phyloP scores from a whole-genome alignment of 495 filamentous ascomycete genomes.

The Penicillium argentinense region DNA sequence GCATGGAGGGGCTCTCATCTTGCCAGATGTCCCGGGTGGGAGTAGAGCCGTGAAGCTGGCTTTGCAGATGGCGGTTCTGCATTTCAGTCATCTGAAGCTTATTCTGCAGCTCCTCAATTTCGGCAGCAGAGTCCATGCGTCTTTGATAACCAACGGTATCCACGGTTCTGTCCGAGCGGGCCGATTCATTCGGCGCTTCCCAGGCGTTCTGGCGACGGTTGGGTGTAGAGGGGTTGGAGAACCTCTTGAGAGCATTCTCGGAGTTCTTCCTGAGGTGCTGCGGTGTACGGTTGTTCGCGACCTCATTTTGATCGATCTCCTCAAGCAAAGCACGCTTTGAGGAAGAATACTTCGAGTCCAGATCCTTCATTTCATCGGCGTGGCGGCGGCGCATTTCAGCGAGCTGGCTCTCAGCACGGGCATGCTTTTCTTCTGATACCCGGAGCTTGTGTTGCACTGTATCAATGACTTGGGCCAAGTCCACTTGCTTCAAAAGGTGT shows the following conservation, averaged over 20 bases:
- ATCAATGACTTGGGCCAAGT: constrained; percentile 86
- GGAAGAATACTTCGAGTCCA: constrained; percentile 68
- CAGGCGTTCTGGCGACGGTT: constrained; percentile 68
- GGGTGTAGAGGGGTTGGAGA: constrained; percentile 74
- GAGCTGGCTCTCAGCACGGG: constrained; percentile 80
- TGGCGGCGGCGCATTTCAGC: constrained; percentile 72
- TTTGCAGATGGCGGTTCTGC: constrained; percentile 93
- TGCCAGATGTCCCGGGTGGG: constrained; percentile 60
- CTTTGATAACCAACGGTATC: constrained; percentile 88
- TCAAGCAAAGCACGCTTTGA: constrained; percentile 74
- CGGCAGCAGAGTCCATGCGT: constrained; percentile 85
- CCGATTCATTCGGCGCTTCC: constrained; percentile 68
- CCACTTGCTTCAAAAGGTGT: constrained; percentile 64
- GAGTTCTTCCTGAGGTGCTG: constrained; percentile 71
- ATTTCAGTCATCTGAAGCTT: constrained; percentile 94
- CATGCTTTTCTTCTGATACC: constrained; percentile 78
- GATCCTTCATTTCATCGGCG: constrained; percentile 71
- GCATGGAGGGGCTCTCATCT: constrained; percentile 81
- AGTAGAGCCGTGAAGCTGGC: constrained; percentile 69
- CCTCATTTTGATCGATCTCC: constrained; percentile 84
- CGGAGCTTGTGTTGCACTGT: constrained; percentile 82
- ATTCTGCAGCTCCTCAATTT: constrained; percentile 91
- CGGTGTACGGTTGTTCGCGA: constrained; percentile 73
- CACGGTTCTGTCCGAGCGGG: constrained; percentile 82
- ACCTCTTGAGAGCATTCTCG: constrained; percentile 61